Evolutionary conservation across 1,139 yeast species (phyloP), one percentile per base, ranked within the genome.

Genomic region (Arxiozyma heterogenica): DNA sequence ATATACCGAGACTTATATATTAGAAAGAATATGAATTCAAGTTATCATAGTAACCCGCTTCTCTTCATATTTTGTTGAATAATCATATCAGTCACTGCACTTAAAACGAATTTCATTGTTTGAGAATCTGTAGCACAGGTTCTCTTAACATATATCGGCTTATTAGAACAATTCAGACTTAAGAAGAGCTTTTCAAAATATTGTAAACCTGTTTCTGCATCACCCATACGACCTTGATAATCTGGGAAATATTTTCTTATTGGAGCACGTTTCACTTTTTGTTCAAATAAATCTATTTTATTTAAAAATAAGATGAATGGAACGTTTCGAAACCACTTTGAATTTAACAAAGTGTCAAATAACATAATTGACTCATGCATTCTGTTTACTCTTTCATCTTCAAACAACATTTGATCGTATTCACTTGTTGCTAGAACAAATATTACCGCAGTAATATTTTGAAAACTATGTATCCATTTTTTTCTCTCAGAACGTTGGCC

Each of bases 381-480:
- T 61, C 98, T 77, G 71, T 91, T 91, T 41, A 88, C 95, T 27
- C 85, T 71, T 61, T 84, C 89, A 69, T 93, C 98, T 69, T 93
- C 99, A 72, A 87, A 88, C 49, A 93, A 71, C 74, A 80, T 83
- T 70, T 93, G 96, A 71, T 93, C 98, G 68, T 88, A 93, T 71
- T 93, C 98, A 49, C 90, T 83, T 41, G 90, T 83, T 0, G 98
- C 97, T 30, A 87, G 80, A n/a, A 93, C 96, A 70, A 90, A 93
- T 43, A 93, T 71, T 1, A 94, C 84, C 1, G 95, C 89, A 0
- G 96, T 86, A 54, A 93, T 90, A 59, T 87, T 89, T 64, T 91
- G 95, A 71, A 94, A 93, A 66, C 96, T 88, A 68, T 91, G 96
- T 57, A 93, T 87, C 98, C 98, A 93, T 68, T 93, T 93, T 61